Base-by-base conservation (phyloP, 352 stramenopile species). In the Globisporangium cederbergense region DNA sequence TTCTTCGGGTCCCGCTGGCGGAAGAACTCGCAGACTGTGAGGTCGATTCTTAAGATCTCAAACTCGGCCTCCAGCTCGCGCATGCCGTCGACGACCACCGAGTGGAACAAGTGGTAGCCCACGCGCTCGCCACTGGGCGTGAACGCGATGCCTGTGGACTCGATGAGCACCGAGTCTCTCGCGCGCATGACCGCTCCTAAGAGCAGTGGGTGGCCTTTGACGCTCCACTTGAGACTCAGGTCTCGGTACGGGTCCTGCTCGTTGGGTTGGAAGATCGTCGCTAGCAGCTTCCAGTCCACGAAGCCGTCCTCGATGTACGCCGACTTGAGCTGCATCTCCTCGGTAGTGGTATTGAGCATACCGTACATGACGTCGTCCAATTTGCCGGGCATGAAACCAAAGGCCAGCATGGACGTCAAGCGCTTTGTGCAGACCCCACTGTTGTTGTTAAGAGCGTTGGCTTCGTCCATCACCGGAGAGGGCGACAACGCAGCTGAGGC, bases 341-440 rank as follows among this genome's bases (percentile, higher is more conserved):
- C 71, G 40, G 18, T 20, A 8, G 20, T 86, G 22, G 76, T 65
- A 69, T 82, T 78, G 2, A 86, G 62, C 8, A 81, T 68, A 5
- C 77, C 77, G 61, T 83, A 90, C 67, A 90, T 74, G 63, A 87
- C 70, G 61, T 90, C 78, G 46, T 82, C 72, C 54, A 82, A 53
- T 34, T 40, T 69, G 42, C 75, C 75, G 7, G 72, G 66, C 4
- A 81, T 62, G 20, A 60, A 60, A 14, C 74, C 74, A 4, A 77
- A 46, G 9, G 22, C 40, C 57, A 14, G 22, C 22, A 25, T 25
- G 22, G 22, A 25, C 22, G 22, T 25, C 22, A 25, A 25, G 22
- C 22, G 22, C 1, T 25, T 25, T 1, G 22, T 25, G 22, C 22
- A 25, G 22, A 1, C 22, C 22, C 22, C 22, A 25, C 22, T 25